These are phyloP conservation scores for Avena eriantha DNA, from an alignment of 176 grass and related monocot genomes.

Conservation along the genomic window DNA sequence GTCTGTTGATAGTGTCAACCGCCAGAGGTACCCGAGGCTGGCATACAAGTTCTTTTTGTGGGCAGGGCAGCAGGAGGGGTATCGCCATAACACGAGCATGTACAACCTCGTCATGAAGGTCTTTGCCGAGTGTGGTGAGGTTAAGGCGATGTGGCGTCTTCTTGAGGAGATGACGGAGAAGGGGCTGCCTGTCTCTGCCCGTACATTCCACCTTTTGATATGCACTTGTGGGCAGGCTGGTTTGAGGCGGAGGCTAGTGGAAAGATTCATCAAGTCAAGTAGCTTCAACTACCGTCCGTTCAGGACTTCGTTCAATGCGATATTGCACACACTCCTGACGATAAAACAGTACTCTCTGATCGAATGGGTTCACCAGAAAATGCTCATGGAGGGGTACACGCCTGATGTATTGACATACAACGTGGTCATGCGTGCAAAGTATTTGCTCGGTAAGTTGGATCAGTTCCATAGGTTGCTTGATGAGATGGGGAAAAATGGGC, in stretches of 20 bases:
- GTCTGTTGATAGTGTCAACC: slow-evolving; percentile 61
- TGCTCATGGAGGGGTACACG: slow-evolving; percentile 68
- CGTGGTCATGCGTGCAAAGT: slow-evolving; percentile 90
- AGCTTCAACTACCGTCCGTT: slow-evolving; percentile 84
- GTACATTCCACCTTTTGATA: slow-evolving; percentile 86
- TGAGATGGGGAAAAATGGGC: slow-evolving; percentile 81
- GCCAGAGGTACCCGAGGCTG: slow-evolving; percentile 65
- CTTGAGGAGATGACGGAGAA: slow-evolving; percentile 78
- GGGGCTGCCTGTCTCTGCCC: background rate
- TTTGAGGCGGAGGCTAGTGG: slow-evolving; percentile 68
- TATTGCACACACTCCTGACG: slow-evolving; percentile 74
- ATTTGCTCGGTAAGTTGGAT: slow-evolving; percentile 87
- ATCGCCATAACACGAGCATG: slow-evolving; percentile 57
- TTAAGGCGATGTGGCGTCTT: slow-evolving; percentile 89
- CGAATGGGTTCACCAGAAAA: slow-evolving; percentile 88
- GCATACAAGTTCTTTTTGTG: slow-evolving; percentile 88
- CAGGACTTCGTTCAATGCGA: slow-evolving; percentile 83
- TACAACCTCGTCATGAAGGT: slow-evolving; percentile 88
- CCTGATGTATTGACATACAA: slow-evolving; percentile 95
- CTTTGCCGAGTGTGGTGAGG: slow-evolving; percentile 74
- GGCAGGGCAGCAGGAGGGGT: slow-evolving; percentile 74
- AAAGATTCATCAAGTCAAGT: slow-evolving; percentile 78
- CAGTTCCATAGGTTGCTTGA: slow-evolving; percentile 81
- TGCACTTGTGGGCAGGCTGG: slow-evolving; percentile 68
- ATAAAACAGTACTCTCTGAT: slow-evolving; percentile 79